These are phyloP conservation scores for carrot (Daucus carota) DNA, from an alignment of 129 eudicot genomes.

Conservation along the genomic window DH1_v3.0 NC_030385.2:28803001-28803500, in stretches of 20 bases:
- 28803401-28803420: conserved; percentile 37
- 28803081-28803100: conserved; percentile 74
- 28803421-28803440: conserved; percentile 55
- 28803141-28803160: conserved; percentile 6
- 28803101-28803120: conserved; percentile 51
- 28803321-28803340: conserved; percentile 56
- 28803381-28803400: conserved; percentile 55
- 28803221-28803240: background rate
- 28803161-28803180: background rate
- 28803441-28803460: conserved; percentile 45
- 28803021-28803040: background rate
- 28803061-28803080: conserved; percentile 28
- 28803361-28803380: conserved; percentile 60
- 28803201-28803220: background rate
- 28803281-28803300: conserved; percentile 54
- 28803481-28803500: background rate
- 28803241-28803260: conserved; percentile 7
- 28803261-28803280: conserved; percentile 63
- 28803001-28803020: background rate
- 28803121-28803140: conserved; percentile 39
- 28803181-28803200: conserved; percentile 1
- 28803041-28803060: background rate
- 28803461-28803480: conserved; percentile 40
- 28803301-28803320: conserved; percentile 53
- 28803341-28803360: conserved; percentile 59